Evolutionary conservation across 306 rosid genomes (phyloP).

Genomic region (Cucurbita argyrosperma): DNA sequence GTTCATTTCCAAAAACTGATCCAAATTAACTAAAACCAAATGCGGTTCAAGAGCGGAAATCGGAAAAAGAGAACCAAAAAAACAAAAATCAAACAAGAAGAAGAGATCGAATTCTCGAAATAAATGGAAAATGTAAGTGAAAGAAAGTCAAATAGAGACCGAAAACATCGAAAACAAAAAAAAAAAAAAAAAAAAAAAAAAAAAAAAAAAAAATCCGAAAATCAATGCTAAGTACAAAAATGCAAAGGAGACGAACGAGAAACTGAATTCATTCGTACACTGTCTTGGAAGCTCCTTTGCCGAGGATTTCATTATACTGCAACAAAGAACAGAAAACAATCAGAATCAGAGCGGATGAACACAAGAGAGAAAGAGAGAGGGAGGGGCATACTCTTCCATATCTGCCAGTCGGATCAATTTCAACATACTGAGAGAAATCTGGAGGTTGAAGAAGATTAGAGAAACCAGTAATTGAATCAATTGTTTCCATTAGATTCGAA

Average conservation of each 20-base stretch:
- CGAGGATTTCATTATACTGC: conserved; percentile 81
- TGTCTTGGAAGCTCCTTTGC: conserved; percentile 92
- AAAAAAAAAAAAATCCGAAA: background rate
- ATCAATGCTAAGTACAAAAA: background rate
- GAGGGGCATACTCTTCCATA: conserved; percentile 65
- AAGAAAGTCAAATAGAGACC: background rate
- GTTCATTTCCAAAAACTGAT: background rate
- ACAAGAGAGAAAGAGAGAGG: background rate
- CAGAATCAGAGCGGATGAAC: background rate
- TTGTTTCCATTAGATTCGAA: background rate
- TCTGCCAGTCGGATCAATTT: conserved; percentile 95
- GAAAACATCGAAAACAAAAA: background rate
- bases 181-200: background rate
- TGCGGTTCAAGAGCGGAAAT: background rate
- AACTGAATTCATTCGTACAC: conserved; percentile 39
- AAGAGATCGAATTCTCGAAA: background rate
- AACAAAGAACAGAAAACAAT: conserved; percentile 8
- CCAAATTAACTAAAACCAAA: background rate
- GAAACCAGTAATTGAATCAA: background rate
- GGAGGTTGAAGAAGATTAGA: background rate
- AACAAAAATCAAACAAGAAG: background rate
- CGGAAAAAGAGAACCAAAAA: background rate
- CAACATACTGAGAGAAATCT: conserved; percentile 51
- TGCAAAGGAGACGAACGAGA: background rate
- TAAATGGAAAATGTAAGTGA: background rate